Evolutionary conservation across 2,329 filamentous ascomycete genomes (phyloP).

Genomic region (Paracoccidioides brasiliensis): DNA sequence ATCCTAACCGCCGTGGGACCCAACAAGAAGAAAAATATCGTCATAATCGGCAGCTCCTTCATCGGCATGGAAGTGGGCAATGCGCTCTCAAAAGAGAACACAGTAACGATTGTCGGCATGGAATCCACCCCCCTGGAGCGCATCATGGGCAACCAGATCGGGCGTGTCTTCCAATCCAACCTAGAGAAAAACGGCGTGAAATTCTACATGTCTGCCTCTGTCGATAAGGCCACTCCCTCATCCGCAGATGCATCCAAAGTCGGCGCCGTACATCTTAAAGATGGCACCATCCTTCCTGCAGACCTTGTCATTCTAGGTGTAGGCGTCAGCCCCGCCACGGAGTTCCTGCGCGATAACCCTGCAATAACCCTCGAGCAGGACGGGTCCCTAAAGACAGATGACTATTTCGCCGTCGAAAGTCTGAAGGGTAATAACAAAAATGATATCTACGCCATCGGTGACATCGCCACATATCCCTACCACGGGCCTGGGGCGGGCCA

Average conservation of each 20-base stretch:
- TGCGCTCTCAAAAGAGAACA: slow-evolving; percentile 63
- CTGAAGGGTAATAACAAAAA: slow-evolving; percentile 37
- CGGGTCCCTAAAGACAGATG: slow-evolving; percentile 71
- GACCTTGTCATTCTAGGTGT: slow-evolving; percentile 88
- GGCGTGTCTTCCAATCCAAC: slow-evolving; percentile 62
- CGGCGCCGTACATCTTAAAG: slow-evolving; percentile 68
- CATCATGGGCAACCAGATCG: slow-evolving; percentile 71
- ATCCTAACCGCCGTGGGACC: slow-evolving; percentile 65
- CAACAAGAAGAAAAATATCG: slow-evolving; percentile 75
- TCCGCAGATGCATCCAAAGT: slow-evolving; percentile 55
- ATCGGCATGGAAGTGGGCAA: slow-evolving; percentile 98
- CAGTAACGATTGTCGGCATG: slow-evolving; percentile 79
- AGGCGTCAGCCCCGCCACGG: slow-evolving; percentile 74
- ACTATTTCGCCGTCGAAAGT: slow-evolving; percentile 62
- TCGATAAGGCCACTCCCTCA: slow-evolving; percentile 71
- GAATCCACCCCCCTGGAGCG: slow-evolving; percentile 73
- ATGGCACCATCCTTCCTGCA: slow-evolving; percentile 70
- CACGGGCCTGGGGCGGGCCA: slow-evolving; percentile 66
- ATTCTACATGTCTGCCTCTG: slow-evolving; percentile 67
- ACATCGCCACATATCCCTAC: slow-evolving; percentile 93
- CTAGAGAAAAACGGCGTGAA: slow-evolving; percentile 80
- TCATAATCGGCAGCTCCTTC: slow-evolving; percentile 84
- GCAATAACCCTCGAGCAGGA: slow-evolving; percentile 62
- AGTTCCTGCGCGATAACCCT: slow-evolving; percentile 62
- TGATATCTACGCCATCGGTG: slow-evolving; percentile 83